Conservation (phyloP, 2,329 filamentous ascomycete genomes). For the Colletotrichum cuscutae region DNA sequence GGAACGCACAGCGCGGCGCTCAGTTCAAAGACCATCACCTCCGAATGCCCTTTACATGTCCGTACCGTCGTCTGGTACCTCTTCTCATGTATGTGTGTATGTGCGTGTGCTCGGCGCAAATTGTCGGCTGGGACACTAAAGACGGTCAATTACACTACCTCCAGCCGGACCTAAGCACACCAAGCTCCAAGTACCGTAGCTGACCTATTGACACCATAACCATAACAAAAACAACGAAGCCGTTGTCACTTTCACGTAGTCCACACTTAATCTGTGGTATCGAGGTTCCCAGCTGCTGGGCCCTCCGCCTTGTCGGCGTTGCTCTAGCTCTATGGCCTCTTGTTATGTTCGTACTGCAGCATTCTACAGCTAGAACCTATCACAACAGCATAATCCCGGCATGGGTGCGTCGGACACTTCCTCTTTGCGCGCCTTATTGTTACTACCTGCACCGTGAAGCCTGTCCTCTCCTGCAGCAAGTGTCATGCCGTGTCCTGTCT, state of each 20-base stretch:
- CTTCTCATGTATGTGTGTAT: constrained; percentile 2
- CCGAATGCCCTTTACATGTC: constrained; percentile 2
- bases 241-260: background rate
- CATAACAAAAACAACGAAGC: constrained; percentile 16
- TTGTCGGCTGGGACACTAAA: constrained; percentile 30
- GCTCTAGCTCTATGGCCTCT: constrained; percentile 1
- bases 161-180: background rate
- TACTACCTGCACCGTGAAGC: background rate
- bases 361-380: background rate
- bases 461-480: background rate
- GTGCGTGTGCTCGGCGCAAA: constrained; percentile 21
- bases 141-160: constrained; percentile 23
- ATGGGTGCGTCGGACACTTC: background rate
- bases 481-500: constrained; percentile 2
- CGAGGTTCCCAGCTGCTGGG: background rate
- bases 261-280: background rate
- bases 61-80: constrained; percentile 11
- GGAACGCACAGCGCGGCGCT: constrained; percentile 12
- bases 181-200: background rate
- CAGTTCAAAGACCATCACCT: constrained; percentile 2
- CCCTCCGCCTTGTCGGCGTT: background rate
- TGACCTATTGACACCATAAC: background rate
- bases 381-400: background rate
- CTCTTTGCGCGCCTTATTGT: background rate
- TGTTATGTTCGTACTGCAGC: background rate